Base-by-base conservation (phyloP, 164 flowering plant genomes). In the Vitis labrusca region DNA sequence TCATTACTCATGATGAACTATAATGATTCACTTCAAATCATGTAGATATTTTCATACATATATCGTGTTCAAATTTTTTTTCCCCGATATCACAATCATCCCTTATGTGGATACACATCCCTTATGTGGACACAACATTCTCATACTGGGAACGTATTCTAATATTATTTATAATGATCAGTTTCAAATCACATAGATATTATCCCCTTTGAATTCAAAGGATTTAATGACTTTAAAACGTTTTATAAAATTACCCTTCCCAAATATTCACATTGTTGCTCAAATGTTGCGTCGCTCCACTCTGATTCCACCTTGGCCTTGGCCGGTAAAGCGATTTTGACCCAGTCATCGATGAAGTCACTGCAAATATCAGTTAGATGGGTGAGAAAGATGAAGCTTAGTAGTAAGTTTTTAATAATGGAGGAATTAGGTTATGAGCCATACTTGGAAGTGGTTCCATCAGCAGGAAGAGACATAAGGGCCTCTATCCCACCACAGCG, bases 261-360 rank as follows among this genome's bases (percentile, higher is more conserved):
- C 27, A 70, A 72, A 6, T 0, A 10, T 29, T 50, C 32, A 56
- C 55, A 59, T 51, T 75, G 76, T 29, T 68, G 49, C 0, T 60
- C 60, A 6, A 70, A n/a, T 0, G 37, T 27, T 65, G 53, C 6
- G 14, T 53, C 17, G 4, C 30, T 6, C 48, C 17, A 50, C 16
- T 71, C 54, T 29, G 58, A 61, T 48, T 57, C 9, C 17, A 73
- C 72, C 56, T 66, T 69, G 23, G 67, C 74, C 78, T 74, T 80
- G 12, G 83, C 83, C 1, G 71, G 61, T 52, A 67, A 16, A 48
- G 77, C 73, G 3, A 73, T 73, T 7, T 58, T 71, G 3, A 80
- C 78, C 83, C 83, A 80, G 10, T 68, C 76, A 3, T 80, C 78
- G 15, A 80, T 74, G 50, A 80, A 80, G 60, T 77, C 80, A 69